phyloP scores from a whole-genome alignment of 1,139 yeast genomes.

The Candida freyschussii region DNA sequence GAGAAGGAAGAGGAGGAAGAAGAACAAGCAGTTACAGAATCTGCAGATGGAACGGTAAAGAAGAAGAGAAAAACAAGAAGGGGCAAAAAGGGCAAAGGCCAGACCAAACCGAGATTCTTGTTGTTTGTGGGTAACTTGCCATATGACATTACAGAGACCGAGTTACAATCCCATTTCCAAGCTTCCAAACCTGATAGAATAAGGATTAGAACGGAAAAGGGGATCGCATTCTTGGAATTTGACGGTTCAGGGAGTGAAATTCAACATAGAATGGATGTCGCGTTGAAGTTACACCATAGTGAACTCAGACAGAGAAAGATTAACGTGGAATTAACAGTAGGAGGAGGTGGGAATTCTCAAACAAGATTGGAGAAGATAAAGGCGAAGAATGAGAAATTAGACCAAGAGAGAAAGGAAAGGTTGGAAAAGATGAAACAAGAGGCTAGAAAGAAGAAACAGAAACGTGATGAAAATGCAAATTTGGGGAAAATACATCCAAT shows the following conservation, averaged over 20 bases:
- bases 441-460: conserved; percentile 24
- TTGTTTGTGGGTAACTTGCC: conserved; percentile 93
- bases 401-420: conserved; percentile 56
- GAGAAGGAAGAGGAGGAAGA: conserved; percentile 27
- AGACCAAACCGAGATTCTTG: conserved; percentile 60
- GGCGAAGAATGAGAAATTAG: conserved; percentile 70
- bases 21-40: conserved; percentile 25
- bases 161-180: conserved; percentile 69
- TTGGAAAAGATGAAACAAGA: conserved; percentile 30
- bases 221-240: conserved; percentile 91
- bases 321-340: conserved; percentile 94
- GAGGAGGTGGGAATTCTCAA: conserved; percentile 93
- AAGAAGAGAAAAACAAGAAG: conserved; percentile 75
- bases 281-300: conserved; percentile 78
- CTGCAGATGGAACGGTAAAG: conserved; percentile 27
- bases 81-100: conserved; percentile 65
- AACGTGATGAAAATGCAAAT: conserved; percentile 16
- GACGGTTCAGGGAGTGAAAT: conserved; percentile 59
- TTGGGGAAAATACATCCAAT: conserved; percentile 46
- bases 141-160: conserved; percentile 57
- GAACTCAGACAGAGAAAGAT: conserved; percentile 64
- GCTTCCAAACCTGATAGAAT: conserved; percentile 67
- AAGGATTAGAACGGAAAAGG: conserved; percentile 77
- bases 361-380: conserved; percentile 66
- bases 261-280: conserved; percentile 75